Base-by-base conservation (phyloP, 1,284 basidiomycete species). In the Pascua guehoae region DNA sequence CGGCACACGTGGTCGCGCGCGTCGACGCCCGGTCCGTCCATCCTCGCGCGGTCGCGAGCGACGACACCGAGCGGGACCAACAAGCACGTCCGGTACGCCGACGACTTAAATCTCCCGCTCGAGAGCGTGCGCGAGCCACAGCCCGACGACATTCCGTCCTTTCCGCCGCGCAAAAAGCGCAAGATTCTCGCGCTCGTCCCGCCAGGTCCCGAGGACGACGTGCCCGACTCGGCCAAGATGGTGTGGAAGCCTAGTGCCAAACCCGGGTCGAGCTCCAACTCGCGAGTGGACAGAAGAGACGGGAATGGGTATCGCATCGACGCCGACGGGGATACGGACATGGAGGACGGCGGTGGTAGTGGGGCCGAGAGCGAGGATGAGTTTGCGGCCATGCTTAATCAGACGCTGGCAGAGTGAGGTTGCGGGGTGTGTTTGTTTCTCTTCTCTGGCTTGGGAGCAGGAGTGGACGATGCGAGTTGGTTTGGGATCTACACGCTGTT, bases 61-160 rank as follows among this genome's bases (percentile, higher is more conserved):
- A 56, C 60, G 0, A 53, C 51, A 1, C 45, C 51, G 1, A 36
- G 24, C 1, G 17, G 38, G 1, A 49, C 47, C 8, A 44, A 51
- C 32, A 74, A 72, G 55, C 51, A 68, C 38, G 71, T 74, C n/a
- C 60, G 69, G 32, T 74, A 72, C 58, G 72, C 72, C 4, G 72
- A 74, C 51, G 73, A 72, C 47, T 69, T 72, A 57, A 60, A 63
- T 42, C 54, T 70, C 11, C 71, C 71, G 12, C 51, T 73, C 4
- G 67, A 68, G 46, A 58, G 52, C n/a, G 47, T 54, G 17, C 58
- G 60, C 17, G 57, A 56, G 66, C 56, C 50, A 41, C 55, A 53
- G 44, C 58, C 55, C 32, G 61, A 52, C 37, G 59, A 60, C 48
- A 63, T 60, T 38, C 55, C 54, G 36, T 66, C 53, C 43, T 63